Evolutionary conservation across 805 yeast species (phyloP).

Genomic region (Metschnikowia kunwiensis): DNA sequence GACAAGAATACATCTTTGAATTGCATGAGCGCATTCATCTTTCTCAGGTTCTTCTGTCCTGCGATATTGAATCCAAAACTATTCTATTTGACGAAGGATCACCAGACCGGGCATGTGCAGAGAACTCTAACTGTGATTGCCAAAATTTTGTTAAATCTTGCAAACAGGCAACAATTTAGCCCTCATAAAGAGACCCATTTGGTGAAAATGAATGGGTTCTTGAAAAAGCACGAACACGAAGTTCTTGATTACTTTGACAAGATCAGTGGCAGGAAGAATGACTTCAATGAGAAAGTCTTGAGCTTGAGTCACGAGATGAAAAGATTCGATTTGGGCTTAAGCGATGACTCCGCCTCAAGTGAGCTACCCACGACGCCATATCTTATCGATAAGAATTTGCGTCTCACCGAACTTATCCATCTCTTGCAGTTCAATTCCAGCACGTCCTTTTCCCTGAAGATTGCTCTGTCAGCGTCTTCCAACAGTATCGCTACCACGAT

Average conservation of each 20-base stretch:
- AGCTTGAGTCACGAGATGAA: constrained; percentile 55
- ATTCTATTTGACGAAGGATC: constrained; percentile 66
- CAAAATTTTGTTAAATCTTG: constrained; percentile 72
- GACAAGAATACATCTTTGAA: constrained; percentile 57
- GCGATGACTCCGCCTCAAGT: constrained; percentile 45
- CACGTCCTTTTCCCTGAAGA: constrained; percentile 3
- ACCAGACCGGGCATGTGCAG: constrained; percentile 68
- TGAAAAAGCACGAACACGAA: constrained; percentile 54
- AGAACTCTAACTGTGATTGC: constrained; percentile 80
- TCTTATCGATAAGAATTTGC: constrained; percentile 60
- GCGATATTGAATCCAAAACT: constrained; percentile 87
- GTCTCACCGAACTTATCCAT: constrained; percentile 56
- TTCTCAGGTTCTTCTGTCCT: constrained; percentile 75
- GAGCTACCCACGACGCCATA: constrained; percentile 70
- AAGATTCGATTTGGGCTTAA: constrained; percentile 55
- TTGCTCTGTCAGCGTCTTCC: constrained; percentile 11
- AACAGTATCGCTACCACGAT: constrained; percentile 15
- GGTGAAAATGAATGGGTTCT: constrained; percentile 64
- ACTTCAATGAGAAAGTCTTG: constrained; percentile 55
- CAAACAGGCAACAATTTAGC: constrained; percentile 69
- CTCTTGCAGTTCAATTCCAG: constrained; percentile 33
- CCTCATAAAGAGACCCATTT: constrained; percentile 84
- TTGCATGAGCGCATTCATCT: constrained; percentile 79
- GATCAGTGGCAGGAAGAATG: constrained; percentile 67
- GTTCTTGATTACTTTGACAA: constrained; percentile 67